Evolutionary conservation across 495 filamentous ascomycete genomes (phyloP).

Genomic region (Hypoxylon lienhwacheense): DNA sequence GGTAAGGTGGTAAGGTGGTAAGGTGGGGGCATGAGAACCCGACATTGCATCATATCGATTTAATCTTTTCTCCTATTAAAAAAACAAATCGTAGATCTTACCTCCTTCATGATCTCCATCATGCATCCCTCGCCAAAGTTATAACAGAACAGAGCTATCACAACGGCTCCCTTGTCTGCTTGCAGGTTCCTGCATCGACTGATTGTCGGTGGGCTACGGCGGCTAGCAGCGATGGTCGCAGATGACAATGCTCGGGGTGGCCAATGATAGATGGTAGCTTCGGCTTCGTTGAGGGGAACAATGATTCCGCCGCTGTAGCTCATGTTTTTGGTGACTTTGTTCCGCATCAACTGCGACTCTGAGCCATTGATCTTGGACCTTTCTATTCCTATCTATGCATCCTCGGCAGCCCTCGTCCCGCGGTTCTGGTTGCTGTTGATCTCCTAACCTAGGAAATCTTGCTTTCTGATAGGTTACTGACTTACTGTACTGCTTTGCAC

Average conservation of each 20-base stretch:
- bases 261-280: no score
- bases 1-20: conserved; percentile 1
- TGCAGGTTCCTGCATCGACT: conserved; percentile 20
- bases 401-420: conserved; percentile 25
- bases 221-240: conserved; percentile 15
- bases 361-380: no score
- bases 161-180: neutral
- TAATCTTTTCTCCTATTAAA: neutral
- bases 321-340: no score
- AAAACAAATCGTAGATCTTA: neutral
- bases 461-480: neutral
- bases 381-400: neutral
- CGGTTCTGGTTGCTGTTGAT: conserved; percentile 21
- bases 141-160: conserved; percentile 1
- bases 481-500: no score
- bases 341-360: no score
- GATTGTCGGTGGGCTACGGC: conserved; percentile 11
- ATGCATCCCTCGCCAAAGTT: no score
- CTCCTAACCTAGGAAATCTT: conserved; percentile 1
- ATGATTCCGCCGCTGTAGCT: conserved; percentile 5
- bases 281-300: no score
- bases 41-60: neutral
- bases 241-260: neutral
- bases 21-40: neutral
- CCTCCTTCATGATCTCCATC: conserved; percentile 5